Percentiles rank a stretch among this genome's conserved stretches.
These are phyloP conservation scores for Boletellus ananiceps DNA, from an alignment of 768 basidiomycete species.

Conservation along the genomic window DNA sequence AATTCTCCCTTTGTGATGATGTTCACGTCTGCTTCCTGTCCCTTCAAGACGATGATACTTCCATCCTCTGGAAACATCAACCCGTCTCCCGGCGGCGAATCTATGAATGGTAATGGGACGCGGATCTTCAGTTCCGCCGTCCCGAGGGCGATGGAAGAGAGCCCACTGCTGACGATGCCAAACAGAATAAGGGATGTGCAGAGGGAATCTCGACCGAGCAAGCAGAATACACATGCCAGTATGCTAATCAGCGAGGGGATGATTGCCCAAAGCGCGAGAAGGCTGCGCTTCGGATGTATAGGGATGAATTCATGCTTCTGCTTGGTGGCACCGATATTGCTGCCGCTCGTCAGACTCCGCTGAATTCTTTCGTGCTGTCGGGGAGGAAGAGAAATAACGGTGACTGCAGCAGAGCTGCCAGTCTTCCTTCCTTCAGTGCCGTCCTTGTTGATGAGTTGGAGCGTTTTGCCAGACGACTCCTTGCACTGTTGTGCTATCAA, in stretches of 20 bases:
- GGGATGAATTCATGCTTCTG: conserved; percentile 3
- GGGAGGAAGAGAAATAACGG: conserved; percentile 14
- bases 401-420: conserved; percentile 11
- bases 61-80: conserved; percentile 19
- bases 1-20: conserved; percentile 31
- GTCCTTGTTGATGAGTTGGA: conserved; percentile 6
- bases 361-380: background rate
- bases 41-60: conserved; percentile 25
- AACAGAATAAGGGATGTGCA: conserved; percentile 29
- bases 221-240: conserved; percentile 16
- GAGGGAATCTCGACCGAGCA: conserved; percentile 19
- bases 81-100: conserved; percentile 30
- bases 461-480: background rate
- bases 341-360: background rate
- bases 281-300: conserved; percentile 6
- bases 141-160: conserved; percentile 27
- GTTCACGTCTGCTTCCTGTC: conserved; percentile 26
- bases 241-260: conserved; percentile 25
- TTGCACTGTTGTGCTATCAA: conserved; percentile 32
- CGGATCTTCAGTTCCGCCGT: conserved; percentile 23
- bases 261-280: conserved; percentile 13
- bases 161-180: conserved; percentile 29
- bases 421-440: conserved; percentile 9
- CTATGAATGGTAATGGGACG: conserved; percentile 19
- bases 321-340: background rate